Evolutionary conservation across 2,329 filamentous ascomycete species (phyloP).

Genomic region (Fusarium chuoi): DNA sequence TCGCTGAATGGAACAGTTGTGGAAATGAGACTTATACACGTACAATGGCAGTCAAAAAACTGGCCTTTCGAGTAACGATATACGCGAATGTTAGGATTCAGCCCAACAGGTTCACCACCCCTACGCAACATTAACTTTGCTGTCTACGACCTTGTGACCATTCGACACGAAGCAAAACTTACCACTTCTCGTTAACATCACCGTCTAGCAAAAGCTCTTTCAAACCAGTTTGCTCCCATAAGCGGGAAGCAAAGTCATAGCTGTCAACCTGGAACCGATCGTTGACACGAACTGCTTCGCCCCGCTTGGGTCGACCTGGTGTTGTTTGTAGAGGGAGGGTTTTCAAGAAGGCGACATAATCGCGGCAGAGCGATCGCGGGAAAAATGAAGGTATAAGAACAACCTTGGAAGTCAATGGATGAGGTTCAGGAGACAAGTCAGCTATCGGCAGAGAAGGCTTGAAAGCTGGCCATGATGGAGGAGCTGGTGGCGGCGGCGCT

Average conservation of each 20-base stretch:
- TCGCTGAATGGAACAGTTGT: not conserved
- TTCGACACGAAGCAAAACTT: conserved; percentile 36
- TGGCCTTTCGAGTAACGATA: conserved; percentile 89
- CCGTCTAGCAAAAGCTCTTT: conserved; percentile 65
- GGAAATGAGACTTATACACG: conserved; percentile 44
- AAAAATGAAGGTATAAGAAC: conserved; percentile 79
- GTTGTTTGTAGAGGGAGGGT: conserved; percentile 80
- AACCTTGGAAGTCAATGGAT: conserved; percentile 68
- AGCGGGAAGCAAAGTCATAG: conserved; percentile 73
- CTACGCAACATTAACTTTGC: conserved; percentile 58
- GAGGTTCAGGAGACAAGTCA: conserved; percentile 69
- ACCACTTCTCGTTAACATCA: conserved; percentile 57
- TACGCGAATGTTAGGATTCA: conserved; percentile 89
- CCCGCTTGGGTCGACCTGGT: conserved; percentile 79
- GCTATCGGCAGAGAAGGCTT: conserved; percentile 73
- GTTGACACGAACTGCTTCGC: conserved; percentile 86
- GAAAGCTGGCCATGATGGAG: conserved; percentile 74
- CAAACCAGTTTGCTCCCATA: conserved; percentile 84
- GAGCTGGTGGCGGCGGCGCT: conserved; percentile 46
- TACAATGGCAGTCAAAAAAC: conserved; percentile 94
- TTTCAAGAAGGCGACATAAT: conserved; percentile 77
- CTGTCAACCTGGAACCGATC: conserved; percentile 89
- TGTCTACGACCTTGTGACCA: not conserved
- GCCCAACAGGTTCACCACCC: conserved; percentile 84
- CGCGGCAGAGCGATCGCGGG: conserved; percentile 77